Evolutionary conservation across 805 yeast genomes (phyloP), one percentile per base, ranked within the genome.

Genomic region (Kodamaea sagamina): DNA sequence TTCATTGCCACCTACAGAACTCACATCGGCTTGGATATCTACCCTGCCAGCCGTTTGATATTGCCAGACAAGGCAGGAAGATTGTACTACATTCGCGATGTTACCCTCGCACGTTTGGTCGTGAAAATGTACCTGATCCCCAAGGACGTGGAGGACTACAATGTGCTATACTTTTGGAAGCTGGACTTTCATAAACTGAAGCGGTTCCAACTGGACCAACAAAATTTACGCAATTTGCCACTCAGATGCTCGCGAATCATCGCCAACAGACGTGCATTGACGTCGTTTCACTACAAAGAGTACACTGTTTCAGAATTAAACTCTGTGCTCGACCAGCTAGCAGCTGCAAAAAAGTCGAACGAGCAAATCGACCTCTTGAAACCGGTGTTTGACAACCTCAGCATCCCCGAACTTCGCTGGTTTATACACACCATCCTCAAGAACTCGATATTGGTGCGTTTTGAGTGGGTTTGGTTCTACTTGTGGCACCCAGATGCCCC

Each of bases 401-500:
- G 77, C 22, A 75, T 80, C 10, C 66, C 74, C 2, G 95, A 89
- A 56, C 57, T 87, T 39, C 68, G 79, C 43, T 88, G 85, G 77
- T 67, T 89, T 29, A 71, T 88, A 46, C 79, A 82, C 43, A 82
- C 86, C 8, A 59, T 90, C 3, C 62, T 89, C 41, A 81, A 79
- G 63, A 61, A 68, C 47, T 72, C 77, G 36, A 71, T 81, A n/a
- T 62, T 86, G n/a, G 76, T 81, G 3, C 74, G 80, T 6, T 72
- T 81, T 46, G 92, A 86, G 51, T 71, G 74, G 21, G 63, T 72
- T 9, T 72, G 89, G 43, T 64, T 89, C 38, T 53, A 62, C 4
- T 52, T 65, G 21, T 89, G 90, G 87, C 95, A 89, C 60, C 89
- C 89, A 0, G 90, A 88, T 59, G 92, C 95, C 0, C 66, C 72